Evolutionary conservation across 306 rosid genomes (phyloP).

Genomic region (Hippophae tibetana): DNA sequence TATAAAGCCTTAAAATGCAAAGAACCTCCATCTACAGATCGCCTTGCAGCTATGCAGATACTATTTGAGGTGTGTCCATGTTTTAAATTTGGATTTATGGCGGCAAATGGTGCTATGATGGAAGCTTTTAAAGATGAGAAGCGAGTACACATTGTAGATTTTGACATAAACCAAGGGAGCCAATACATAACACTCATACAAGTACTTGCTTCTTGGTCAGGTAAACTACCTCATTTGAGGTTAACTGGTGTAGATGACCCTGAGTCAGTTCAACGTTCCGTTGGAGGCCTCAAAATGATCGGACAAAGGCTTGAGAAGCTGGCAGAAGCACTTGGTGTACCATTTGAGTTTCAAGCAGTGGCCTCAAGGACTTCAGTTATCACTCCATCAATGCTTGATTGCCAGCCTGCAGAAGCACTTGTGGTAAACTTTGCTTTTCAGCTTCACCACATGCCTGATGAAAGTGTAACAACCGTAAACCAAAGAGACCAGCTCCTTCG

Average conservation of each 20-base stretch:
- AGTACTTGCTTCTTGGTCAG: conserved; percentile 45
- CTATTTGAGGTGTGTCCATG: conserved; percentile 95
- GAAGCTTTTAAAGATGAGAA: conserved; percentile 68
- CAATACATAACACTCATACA: conserved; percentile 78
- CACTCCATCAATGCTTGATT: conserved; percentile 60
- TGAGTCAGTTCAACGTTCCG: conserved; percentile 74
- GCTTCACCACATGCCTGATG: conserved; percentile 99
- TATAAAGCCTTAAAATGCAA: conserved; percentile 83
- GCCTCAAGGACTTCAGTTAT: conserved; percentile 56
- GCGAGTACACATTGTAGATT: conserved; percentile 69
- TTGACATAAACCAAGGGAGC: conserved; percentile 87
- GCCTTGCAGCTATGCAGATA: conserved; percentile 94
- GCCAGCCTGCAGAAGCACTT: conserved; percentile 73
- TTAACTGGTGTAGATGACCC: conserved; percentile 90
- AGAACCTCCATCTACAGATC: conserved; percentile 88
- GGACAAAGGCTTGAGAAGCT: conserved; percentile 84
- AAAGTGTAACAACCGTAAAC: conserved; percentile 80
- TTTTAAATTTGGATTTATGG: conserved; percentile 80
- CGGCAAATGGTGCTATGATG: conserved; percentile 77
- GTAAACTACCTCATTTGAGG: conserved; percentile 57
- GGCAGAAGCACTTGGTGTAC: conserved; percentile 53
- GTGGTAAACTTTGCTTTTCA: conserved; percentile 79
- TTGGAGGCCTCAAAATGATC: conserved; percentile 75
- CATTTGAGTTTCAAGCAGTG: conserved; percentile 76
- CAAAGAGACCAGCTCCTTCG: conserved; percentile 85